Base-by-base conservation (phyloP, 129 eudicot species). In the Artemisia annua region DNA sequence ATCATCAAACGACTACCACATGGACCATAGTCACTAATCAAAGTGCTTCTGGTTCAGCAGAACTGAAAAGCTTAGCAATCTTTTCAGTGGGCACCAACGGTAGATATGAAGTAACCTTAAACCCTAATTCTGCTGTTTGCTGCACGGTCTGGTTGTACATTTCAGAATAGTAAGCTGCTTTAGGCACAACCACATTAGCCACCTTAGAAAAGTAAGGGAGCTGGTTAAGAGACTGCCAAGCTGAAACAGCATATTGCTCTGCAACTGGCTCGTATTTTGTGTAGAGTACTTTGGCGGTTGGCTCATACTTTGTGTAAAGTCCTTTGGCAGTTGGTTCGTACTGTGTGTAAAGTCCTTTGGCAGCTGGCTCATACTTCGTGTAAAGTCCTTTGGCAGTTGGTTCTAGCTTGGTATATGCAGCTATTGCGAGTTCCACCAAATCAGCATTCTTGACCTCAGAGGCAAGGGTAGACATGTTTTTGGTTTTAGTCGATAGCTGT, bases 121-220 rank as follows among this genome's bases (percentile, higher is more conserved):
- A 85, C 1, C 96, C 96, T 65, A 72, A 70, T 49, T 77, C 96
- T 6, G 85, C 78, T 3, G 87, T 67, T 24, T 48, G 19, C 32
- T 63, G 70, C 62, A 88, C 96, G 4, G 87, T 71, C n/a, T 84
- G 78, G 63, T 88, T 88, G 73, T 88, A 88, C 82, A 69, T 85
- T 53, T 86, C 88, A 11, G 88, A n/a, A 56, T 70, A 78, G 22
- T 68, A 83, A 66, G 83, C 76, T 5, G 91, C 95, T 4, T 80
- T 71, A 0, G 95, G 95, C n/a, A 80, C 86, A n/a, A 83, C 46
- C 46, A 39, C 46, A 39, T 39, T 39, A 7, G 46, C 11, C 46
- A 39, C 46, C 46, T 39, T 39, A 7, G 46, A 39, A 39, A 39
- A 39, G 46, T 39, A 39, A 1, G 46, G 9, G 10, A 39, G 10